A percentile compares a stretch with the other conserved stretches of the same genome.
Conservation (phyloP, 2,329 filamentous ascomycete species). For the Purpureocillium takamizusanense region DNA sequence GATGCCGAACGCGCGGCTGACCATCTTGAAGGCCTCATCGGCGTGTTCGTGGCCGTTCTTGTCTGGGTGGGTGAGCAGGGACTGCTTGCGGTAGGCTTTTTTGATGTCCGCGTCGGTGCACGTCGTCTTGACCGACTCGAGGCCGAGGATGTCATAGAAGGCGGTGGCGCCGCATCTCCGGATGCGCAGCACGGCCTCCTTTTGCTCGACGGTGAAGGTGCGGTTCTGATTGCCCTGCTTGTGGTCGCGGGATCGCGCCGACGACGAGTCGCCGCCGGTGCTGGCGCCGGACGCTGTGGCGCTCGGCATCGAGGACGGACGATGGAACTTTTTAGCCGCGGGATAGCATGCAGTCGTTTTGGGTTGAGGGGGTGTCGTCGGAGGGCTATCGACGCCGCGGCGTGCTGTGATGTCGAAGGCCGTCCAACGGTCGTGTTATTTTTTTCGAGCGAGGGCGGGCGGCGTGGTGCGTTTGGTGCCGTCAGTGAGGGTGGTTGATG, state of each 20-base stretch:
- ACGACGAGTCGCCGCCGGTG: conserved; percentile 22
- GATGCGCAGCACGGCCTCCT: conserved; percentile 83
- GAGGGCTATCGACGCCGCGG: no score
- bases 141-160: conserved; percentile 88
- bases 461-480: no score
- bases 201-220: conserved; percentile 81
- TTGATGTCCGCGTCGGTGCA: conserved; percentile 83
- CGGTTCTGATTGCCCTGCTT: conserved; percentile 69
- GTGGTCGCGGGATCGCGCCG: conserved; percentile 51
- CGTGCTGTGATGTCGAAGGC: no score
- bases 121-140: conserved; percentile 54
- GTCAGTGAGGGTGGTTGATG: no score
- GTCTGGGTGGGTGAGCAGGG: conserved; percentile 91
- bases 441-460: no score
- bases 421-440: no score
- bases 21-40: conserved; percentile 98
- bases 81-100: conserved; percentile 93
- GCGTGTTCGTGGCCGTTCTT: conserved; percentile 96
- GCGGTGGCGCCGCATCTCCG: conserved; percentile 74
- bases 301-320: conserved; percentile 25
- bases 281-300: conserved; percentile 47
- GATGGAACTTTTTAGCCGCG: neutral
- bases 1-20: conserved; percentile 86
- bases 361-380: no score
- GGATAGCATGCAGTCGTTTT: neutral